Evolutionary conservation across 805 yeast genomes (phyloP).

Genomic region (Ogataea ganodermae): DNA sequence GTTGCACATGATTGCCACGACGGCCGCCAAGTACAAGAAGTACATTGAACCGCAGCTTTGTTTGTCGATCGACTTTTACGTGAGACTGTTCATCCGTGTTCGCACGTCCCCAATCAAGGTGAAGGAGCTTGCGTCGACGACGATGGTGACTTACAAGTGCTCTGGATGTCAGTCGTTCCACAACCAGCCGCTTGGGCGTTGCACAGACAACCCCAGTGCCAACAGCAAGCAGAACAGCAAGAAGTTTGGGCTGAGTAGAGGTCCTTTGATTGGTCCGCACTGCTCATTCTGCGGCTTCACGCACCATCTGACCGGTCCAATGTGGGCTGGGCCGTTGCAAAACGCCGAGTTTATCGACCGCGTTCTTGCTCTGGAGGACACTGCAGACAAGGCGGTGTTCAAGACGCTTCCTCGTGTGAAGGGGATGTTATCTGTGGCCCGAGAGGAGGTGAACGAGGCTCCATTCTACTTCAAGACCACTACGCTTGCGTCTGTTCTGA

Average conservation of each 20-base stretch:
- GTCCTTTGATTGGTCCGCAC: conserved; percentile 57
- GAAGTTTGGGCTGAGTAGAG: conserved; percentile 62
- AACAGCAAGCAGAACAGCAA: conserved; percentile 33
- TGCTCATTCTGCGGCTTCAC: conserved; percentile 73
- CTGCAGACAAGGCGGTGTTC: conserved; percentile 58
- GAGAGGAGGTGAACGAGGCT: conserved; percentile 58
- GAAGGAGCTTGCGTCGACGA: conserved; percentile 72
- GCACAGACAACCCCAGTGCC: conserved; percentile 34
- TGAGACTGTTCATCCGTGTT: conserved; percentile 80
- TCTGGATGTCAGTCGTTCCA: conserved; percentile 79
- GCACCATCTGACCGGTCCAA: conserved; percentile 89
- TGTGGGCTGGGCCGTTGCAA: conserved; percentile 89
- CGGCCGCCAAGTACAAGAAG: conserved; percentile 89
- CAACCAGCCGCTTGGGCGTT: conserved; percentile 75
- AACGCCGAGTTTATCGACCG: conserved; percentile 63
- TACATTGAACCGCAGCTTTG: conserved; percentile 84
- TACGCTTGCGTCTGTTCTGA: conserved; percentile 69
- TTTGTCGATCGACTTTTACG: conserved; percentile 89
- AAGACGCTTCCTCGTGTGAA: conserved; percentile 81
- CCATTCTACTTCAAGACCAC: conserved; percentile 88
- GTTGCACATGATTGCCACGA: conserved; percentile 67
- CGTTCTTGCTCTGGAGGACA: conserved; percentile 53
- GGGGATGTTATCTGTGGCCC: conserved; percentile 90
- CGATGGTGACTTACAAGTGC: conserved; percentile 81
- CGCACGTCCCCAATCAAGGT: conserved; percentile 78